Conservation (phyloP, 2,329 filamentous ascomycete genomes). For the Botrytis byssoidea region DNA sequence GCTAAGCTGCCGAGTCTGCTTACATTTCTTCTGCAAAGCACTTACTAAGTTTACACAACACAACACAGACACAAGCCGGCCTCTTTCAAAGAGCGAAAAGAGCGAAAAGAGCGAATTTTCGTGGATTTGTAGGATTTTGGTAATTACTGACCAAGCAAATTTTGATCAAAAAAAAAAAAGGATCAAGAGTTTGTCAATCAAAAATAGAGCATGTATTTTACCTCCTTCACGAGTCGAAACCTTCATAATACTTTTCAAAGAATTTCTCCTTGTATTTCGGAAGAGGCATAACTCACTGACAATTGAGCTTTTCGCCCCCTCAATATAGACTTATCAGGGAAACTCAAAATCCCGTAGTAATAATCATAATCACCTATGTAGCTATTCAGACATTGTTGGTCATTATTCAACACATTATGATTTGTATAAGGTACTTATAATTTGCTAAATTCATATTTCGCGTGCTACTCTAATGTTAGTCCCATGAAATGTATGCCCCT, state of each 20-base stretch:
- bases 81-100: no score
- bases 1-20: constrained; percentile 7
- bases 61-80: no score
- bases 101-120: no score
- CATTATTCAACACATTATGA: neutral
- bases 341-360: neutral
- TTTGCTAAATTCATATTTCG: neutral
- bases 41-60: constrained; percentile 16
- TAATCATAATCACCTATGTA: neutral
- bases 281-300: neutral
- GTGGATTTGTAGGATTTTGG: no score
- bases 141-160: no score
- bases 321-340: neutral
- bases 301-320: neutral
- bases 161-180: no score
- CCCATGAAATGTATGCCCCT: neutral
- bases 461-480: constrained; percentile 13
- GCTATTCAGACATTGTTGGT: neutral
- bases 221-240: no score
- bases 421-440: constrained; percentile 1
- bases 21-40: constrained; percentile 13
- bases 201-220: no score
- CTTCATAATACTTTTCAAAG: no score
- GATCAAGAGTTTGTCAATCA: no score
- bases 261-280: no score